Conservation (phyloP, 108 stramenopile species). For the Licmophora abbreviata region DNA sequence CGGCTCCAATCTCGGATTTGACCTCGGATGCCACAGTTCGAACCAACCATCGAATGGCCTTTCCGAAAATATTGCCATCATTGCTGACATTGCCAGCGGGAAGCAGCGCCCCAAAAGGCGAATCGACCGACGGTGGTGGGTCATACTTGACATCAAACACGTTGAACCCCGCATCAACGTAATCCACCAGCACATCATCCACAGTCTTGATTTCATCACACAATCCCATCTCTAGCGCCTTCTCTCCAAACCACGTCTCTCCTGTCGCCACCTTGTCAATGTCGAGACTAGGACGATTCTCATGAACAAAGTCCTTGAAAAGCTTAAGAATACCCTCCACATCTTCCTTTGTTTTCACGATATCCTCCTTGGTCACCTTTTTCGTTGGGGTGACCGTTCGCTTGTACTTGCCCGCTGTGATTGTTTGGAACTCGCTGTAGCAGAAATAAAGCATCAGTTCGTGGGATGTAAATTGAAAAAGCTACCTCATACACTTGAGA, state of each 20-base stretch:
- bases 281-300: slow-evolving; percentile 77
- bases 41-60: slow-evolving; percentile 35
- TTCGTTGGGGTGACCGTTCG: slow-evolving; percentile 89
- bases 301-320: slow-evolving; percentile 76
- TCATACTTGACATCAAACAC: slow-evolving; percentile 57
- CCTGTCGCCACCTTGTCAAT: slow-evolving; percentile 89
- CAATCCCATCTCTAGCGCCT: slow-evolving; percentile 71
- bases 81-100: slow-evolving; percentile 1
- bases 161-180: slow-evolving; percentile 62
- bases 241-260: slow-evolving; percentile 90
- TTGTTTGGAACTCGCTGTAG: slow-evolving; percentile 77
- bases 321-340: slow-evolving; percentile 69
- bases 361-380: slow-evolving; percentile 81
- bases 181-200: slow-evolving; percentile 75
- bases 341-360: slow-evolving; percentile 76
- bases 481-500: not conserved
- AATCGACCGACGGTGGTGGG: slow-evolving; percentile 13
- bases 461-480: not conserved
- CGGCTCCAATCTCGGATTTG: slow-evolving; percentile 19
- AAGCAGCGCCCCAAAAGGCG: slow-evolving; percentile 8
- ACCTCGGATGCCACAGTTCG: slow-evolving; percentile 37
- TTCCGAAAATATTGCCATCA: slow-evolving; percentile 26
- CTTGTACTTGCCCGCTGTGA: slow-evolving; percentile 92
- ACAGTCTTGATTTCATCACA: slow-evolving; percentile 84
- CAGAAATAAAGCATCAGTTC: not conserved